Evolutionary conservation across 495 filamentous ascomycete species (phyloP), one percentile per base, ranked within the genome.

Genomic region (Aspergillus conjunctus): DNA sequence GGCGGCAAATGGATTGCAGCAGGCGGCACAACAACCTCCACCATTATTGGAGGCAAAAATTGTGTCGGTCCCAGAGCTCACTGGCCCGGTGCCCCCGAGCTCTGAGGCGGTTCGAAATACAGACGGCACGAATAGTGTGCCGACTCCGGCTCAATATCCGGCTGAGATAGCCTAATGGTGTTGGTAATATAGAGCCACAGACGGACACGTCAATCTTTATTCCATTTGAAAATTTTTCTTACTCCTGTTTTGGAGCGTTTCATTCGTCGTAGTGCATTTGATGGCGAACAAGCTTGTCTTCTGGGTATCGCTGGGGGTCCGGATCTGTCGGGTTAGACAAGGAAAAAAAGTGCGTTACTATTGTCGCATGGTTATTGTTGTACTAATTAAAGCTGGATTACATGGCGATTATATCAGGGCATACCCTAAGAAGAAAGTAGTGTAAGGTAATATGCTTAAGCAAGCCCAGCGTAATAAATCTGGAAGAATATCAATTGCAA

Each of bases 101-200:
- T 14, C 37, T 20, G 37, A 17, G 32, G 32, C 56, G 31, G 37
- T 37, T 18, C 58, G 39, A 49, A 44, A 17, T 39, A 26, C 59
- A 18, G 30, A 39, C 37, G 43, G 48, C 49, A 15, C 56, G 4
- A 37, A 26, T 45, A 22, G 26, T 22, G 31, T 51, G 37, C 33
- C 48, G 5, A n/a, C 45, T 22, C n/a, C 56, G 4, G 18, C 45
- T 31, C 53, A 58, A 41, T 21, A 56, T 15, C 39, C 30, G 14
- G 50, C 30, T n/a, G 45, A 55, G 20, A 22, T 46, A 48, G 46
- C 33, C 33, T 52, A 46, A 52, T n/a, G 43, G 12, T 21, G n/a
- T 21, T 22, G 22, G 26, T 11, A 21, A 54, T 39, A 54, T 41
- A 49, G 7, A 31, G 21, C 30, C 17, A 51, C 39, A 12, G n/a